phyloP scores from a whole-genome alignment of 306 rosid genomes.

The Prunus kanzakura region DNA sequence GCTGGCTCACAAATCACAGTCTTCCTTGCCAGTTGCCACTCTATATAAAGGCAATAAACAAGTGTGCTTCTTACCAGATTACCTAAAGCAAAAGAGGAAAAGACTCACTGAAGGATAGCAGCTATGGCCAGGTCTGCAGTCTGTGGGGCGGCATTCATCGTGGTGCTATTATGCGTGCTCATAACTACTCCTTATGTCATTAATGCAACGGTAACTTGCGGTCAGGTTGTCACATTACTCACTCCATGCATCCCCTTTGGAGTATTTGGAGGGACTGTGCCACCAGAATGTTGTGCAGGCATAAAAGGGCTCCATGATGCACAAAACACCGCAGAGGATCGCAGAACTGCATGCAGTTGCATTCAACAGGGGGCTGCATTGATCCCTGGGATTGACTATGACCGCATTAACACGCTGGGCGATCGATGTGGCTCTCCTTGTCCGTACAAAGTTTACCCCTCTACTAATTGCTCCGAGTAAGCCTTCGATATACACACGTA shows the following conservation, averaged over 20 bases:
- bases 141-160: background rate
- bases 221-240: constrained; percentile 38
- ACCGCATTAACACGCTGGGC: constrained; percentile 30
- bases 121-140: background rate
- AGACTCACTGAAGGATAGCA: background rate
- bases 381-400: constrained; percentile 51
- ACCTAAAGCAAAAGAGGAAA: background rate
- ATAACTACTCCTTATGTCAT: constrained; percentile 6
- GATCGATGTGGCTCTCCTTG: constrained; percentile 40
- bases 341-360: constrained; percentile 50
- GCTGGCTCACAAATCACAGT: background rate
- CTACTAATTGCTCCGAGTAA: constrained; percentile 59
- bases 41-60: constrained; percentile 1
- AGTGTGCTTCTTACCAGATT: background rate
- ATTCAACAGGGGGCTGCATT: constrained; percentile 37
- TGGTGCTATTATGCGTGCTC: constrained; percentile 1
- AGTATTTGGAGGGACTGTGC: constrained; percentile 46
- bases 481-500: background rate
- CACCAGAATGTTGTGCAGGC: constrained; percentile 55
- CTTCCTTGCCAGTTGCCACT: background rate
- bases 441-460: constrained; percentile 59
- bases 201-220: constrained; percentile 43
- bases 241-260: constrained; percentile 62
- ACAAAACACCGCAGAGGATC: constrained; percentile 34
- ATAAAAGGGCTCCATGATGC: constrained; percentile 39